Conservation (phyloP, 805 yeast species). For the Saccharomycopsis sp. region DNA sequence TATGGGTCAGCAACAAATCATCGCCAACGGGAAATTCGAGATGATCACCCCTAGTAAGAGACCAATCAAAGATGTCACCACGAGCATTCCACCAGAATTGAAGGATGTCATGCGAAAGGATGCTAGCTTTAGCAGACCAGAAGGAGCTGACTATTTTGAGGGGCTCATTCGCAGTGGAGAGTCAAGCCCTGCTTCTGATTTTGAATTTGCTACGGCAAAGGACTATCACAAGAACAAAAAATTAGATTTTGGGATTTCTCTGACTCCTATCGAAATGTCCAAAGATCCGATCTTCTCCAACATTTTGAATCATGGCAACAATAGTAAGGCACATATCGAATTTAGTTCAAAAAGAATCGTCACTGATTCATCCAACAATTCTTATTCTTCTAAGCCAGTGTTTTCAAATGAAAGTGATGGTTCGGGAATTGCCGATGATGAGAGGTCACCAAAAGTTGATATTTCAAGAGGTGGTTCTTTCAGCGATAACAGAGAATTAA, state of each 20-base stretch:
- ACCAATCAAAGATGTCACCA: background rate
- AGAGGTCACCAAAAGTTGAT: too few species aligned
- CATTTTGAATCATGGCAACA: too few species aligned
- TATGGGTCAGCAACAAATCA: too few species aligned
- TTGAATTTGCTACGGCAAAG: constrained; percentile 11
- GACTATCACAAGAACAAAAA: constrained; percentile 11
- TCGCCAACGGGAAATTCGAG: too few species aligned
- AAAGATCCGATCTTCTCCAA: constrained; percentile 21
- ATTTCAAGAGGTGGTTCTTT: too few species aligned
- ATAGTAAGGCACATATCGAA: too few species aligned
- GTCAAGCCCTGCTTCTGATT: constrained; percentile 10
- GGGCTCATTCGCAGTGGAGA: constrained; percentile 11
- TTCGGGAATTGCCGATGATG: too few species aligned
- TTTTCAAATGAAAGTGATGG: too few species aligned
- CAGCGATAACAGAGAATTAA: too few species aligned
- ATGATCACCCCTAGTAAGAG: too few species aligned
- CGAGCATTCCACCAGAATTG: constrained; percentile 11
- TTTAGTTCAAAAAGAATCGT: background rate
- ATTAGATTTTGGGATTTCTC: constrained; percentile 11
- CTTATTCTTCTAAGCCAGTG: too few species aligned
- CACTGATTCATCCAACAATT: background rate
- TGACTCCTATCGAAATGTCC: constrained; percentile 20
- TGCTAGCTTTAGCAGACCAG: constrained; percentile 9
- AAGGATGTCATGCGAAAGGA: constrained; percentile 11
- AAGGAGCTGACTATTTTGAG: constrained; percentile 15